These are phyloP conservation scores for Coelastrella sp. DNA, from an alignment of 139 green algal genomes.

Conservation along the genomic window DNA sequence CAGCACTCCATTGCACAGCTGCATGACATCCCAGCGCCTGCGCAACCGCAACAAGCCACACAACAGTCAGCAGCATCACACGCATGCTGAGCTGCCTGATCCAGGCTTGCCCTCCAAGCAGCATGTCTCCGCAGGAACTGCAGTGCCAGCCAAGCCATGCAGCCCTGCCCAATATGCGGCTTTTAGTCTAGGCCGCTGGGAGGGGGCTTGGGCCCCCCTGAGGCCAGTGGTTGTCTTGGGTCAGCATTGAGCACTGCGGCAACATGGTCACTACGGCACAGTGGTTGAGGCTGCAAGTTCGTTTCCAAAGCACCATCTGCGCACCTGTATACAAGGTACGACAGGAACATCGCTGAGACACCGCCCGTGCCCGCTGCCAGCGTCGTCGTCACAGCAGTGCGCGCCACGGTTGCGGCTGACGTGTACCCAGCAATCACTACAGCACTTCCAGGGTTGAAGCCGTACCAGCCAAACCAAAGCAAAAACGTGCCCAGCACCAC, in stretches of 20 bases:
- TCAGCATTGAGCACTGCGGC: too few species aligned
- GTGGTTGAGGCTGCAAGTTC: too few species aligned
- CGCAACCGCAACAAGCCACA: not conserved
- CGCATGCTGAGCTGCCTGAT: not conserved
- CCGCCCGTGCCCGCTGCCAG: slow-evolving; percentile 70
- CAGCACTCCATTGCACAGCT: slow-evolving; percentile 84
- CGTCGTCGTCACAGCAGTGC: slow-evolving; percentile 86
- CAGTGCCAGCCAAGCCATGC: too few species aligned
- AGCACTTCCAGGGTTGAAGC: slow-evolving; percentile 82
- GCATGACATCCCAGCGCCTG: slow-evolving; percentile 79
- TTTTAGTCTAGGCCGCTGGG: too few species aligned
- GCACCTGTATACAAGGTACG: slow-evolving; percentile 40
- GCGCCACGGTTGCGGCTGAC: slow-evolving; percentile 30
- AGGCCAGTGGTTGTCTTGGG: too few species aligned
- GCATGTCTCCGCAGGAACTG: too few species aligned
- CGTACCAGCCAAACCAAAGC: slow-evolving; percentile 94
- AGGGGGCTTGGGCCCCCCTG: too few species aligned
- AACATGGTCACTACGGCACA: too few species aligned
- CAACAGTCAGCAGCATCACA: not conserved
- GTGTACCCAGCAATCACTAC: slow-evolving; percentile 46
- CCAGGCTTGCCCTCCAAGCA: too few species aligned
- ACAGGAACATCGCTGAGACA: slow-evolving; percentile 64
- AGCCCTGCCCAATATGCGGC: too few species aligned
- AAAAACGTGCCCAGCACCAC: slow-evolving; percentile 73
- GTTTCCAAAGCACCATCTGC: not conserved